These are phyloP conservation scores for Plantago coronopus DNA, from an alignment of 305 asterid species.

Conservation along the genomic window DNA sequence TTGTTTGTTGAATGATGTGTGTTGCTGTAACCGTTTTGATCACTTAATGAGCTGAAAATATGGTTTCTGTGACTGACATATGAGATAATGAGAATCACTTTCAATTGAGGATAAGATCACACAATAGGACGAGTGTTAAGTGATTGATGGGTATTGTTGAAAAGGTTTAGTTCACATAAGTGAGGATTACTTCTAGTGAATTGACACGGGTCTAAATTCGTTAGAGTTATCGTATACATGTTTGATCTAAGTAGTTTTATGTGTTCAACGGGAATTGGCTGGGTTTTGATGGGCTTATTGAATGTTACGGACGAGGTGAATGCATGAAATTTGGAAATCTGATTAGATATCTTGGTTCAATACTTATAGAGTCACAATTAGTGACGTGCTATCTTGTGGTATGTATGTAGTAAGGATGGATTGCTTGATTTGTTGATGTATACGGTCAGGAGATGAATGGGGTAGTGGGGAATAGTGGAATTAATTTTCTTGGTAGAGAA, in stretches of 20 bases:
- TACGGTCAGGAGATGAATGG: not conserved
- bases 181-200: not conserved
- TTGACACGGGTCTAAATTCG: not conserved
- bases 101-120: not conserved
- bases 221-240: not conserved
- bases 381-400: not conserved
- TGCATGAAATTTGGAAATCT: not conserved
- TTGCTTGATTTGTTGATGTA: not conserved
- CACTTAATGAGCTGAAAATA: not conserved
- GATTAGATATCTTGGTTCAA: not conserved
- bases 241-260: not conserved
- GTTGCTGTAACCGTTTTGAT: not conserved
- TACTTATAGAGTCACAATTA: not conserved
- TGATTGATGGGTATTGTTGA: too few species aligned
- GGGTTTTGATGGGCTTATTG: not conserved
- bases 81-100: not conserved
- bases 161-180: too few species aligned
- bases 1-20: not conserved
- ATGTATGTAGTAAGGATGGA: not conserved
- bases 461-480: slow-evolving; percentile 1
- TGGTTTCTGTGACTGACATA: not conserved
- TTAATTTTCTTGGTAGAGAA: not conserved
- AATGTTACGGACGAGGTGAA: not conserved
- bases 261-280: too few species aligned
- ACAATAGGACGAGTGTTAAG: too few species aligned